Conservation (phyloP, 805 yeast species). For the Candida insectalens region DNA sequence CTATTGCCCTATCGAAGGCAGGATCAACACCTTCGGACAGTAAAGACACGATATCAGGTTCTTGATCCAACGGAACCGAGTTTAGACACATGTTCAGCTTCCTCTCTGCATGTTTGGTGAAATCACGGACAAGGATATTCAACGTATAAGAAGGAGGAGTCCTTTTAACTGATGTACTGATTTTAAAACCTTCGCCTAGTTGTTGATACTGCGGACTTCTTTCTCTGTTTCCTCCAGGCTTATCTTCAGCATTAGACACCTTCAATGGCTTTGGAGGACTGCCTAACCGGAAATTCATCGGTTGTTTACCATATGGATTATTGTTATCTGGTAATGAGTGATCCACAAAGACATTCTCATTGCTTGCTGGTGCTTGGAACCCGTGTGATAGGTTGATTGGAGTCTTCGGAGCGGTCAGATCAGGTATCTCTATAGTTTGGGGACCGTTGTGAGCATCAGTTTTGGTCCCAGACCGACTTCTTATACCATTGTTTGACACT, state of each 20-base stretch:
- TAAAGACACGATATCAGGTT: slow-evolving; percentile 71
- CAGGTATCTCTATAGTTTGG: slow-evolving; percentile 18
- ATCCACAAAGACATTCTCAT: too few species aligned
- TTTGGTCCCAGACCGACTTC: too few species aligned
- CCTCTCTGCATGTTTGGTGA: slow-evolving; percentile 87
- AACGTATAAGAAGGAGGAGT: slow-evolving; percentile 64
- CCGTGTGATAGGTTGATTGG: not conserved
- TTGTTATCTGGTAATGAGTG: too few species aligned
- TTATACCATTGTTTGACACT: too few species aligned
- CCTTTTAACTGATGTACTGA: not conserved
- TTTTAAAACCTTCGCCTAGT: not conserved
- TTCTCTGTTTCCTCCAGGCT: not conserved
- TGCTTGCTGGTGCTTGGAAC: not conserved
- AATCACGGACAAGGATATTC: slow-evolving; percentile 90
- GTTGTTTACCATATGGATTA: slow-evolving; percentile 16
- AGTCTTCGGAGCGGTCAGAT: slow-evolving; percentile 8
- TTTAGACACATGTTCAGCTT: slow-evolving; percentile 67
- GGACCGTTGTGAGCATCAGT: too few species aligned
- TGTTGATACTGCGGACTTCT: not conserved
- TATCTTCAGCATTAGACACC: not conserved
- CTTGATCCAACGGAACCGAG: slow-evolving; percentile 52
- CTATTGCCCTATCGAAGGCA: slow-evolving; percentile 75
- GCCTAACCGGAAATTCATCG: slow-evolving; percentile 19
- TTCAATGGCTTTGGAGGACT: slow-evolving; percentile 8
- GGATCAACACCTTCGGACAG: slow-evolving; percentile 83